Base-by-base conservation (phyloP, 2,329 filamentous ascomycete species). In the Salinomyces thailandicus region DNA sequence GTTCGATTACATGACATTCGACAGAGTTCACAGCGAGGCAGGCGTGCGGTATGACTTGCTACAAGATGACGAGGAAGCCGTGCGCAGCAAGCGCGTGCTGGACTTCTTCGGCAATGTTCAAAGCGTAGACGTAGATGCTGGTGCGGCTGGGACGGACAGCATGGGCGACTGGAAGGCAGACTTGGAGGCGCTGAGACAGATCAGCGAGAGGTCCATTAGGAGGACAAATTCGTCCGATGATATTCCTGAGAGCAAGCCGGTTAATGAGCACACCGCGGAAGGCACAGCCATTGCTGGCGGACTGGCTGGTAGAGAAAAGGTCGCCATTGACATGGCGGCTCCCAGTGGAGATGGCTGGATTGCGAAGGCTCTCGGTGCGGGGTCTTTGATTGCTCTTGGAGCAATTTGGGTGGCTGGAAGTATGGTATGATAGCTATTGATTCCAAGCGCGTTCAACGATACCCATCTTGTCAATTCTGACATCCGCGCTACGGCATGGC, bases 31-130 rank as follows among this genome's bases (percentile, higher is more conserved):
- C 60, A 91, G 82, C 2, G 75, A 89, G 48, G 86, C 91, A 0
- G 91, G 91, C 22, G 78, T 98, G 14, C 75, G 91, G 40, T 96
- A 93, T 69, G 91, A 98, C 58, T 65, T 98, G n/a, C 96, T 98
- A 61, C 77, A 73, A 0, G 89, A 86, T 8, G 87, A 85, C 5
- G 82, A 86, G 49, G 68, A 77, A 5, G 79, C 73, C 7, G 89
- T 84, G 0, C 73, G 87, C 36, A 76, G 81, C 49, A 77, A 87
- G 28, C 71, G 91, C 18, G 77, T 98, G 27, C 93, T 93, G 52
- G 91, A 98, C 58, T 98, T 98, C 63, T 96, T 98, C 46, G 91
- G 91, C 16, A 98, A 96, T 57, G 86, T 96, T 11, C 91, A 98
- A 59, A 93, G 89, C 49, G 87, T 98, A 3, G 91, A 96, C 62